phyloP scores from a whole-genome alignment of 2,329 filamentous ascomycete species.

The Neopestalotiopsis sp. region DNA sequence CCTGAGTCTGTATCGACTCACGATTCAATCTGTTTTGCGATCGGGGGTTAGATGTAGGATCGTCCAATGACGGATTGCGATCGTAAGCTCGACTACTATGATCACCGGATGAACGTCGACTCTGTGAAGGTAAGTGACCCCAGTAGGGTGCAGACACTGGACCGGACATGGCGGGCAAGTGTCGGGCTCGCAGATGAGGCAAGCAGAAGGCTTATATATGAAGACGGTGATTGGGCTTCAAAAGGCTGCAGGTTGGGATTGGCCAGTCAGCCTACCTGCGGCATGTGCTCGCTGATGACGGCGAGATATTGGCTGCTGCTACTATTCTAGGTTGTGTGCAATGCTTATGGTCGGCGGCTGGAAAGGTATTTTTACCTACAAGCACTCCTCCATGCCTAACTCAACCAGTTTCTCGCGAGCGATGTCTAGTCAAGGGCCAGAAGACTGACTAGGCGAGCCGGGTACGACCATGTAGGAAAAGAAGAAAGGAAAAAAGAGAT shows the following conservation, averaged over 20 bases:
- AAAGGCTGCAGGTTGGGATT: conserved; percentile 10
- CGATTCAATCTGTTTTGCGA: conserved; percentile 54
- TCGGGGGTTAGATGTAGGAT: conserved; percentile 34
- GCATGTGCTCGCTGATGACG: neutral
- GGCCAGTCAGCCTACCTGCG: conserved; percentile 4
- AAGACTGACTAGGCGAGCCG: neutral
- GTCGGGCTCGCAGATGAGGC: conserved; percentile 10
- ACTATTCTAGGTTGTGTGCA: conserved; percentile 16
- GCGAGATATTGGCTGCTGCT: conserved; percentile 6
- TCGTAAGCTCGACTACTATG: conserved; percentile 36
- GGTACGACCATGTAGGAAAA: neutral
- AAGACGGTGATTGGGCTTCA: conserved; percentile 34
- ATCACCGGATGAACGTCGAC: conserved; percentile 45
- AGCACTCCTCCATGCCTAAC: neutral
- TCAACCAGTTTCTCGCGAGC: neutral
- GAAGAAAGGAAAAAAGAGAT: neutral
- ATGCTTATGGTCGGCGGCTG: conserved; percentile 28
- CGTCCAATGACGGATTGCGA: conserved; percentile 41
- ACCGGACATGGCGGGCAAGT: conserved; percentile 19
- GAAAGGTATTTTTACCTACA: neutral
- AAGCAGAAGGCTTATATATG: neutral
- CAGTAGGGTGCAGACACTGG: conserved; percentile 52
- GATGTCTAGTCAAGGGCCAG: conserved; percentile 18
- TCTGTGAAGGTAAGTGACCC: conserved; percentile 61
- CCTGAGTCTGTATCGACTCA: conserved; percentile 60